These are phyloP conservation scores for Rhizopogon vinicolor DNA, from an alignment of 768 basidiomycete genomes.

Conservation along the genomic window DNA sequence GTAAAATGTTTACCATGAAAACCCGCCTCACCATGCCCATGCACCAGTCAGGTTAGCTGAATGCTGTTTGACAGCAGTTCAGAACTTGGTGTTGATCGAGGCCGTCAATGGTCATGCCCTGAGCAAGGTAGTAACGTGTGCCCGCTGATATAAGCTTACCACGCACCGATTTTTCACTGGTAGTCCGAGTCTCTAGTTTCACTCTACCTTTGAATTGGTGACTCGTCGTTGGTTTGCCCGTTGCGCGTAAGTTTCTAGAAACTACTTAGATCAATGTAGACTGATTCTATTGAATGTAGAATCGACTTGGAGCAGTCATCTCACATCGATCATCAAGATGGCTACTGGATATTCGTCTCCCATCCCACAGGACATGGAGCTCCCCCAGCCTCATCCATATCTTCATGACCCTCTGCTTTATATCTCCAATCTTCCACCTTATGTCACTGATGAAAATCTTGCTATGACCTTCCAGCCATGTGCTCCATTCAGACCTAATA, in stretches of 20 bases:
- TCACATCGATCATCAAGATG: constrained; percentile 28
- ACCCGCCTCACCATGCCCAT: background rate
- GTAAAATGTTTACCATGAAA: background rate
- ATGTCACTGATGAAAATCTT: constrained; percentile 72
- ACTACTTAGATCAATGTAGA: background rate
- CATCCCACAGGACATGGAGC: constrained; percentile 25
- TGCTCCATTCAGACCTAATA: constrained; percentile 78
- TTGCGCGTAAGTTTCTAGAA: constrained; percentile 15
- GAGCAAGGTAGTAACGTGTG: background rate
- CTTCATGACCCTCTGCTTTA: constrained; percentile 80
- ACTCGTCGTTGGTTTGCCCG: constrained; percentile 26
- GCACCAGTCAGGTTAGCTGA: too few species aligned
- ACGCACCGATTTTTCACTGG: constrained; percentile 25
- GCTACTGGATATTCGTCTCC: constrained; percentile 31
- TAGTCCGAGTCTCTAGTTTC: constrained; percentile 9
- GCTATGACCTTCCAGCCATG: constrained; percentile 70
- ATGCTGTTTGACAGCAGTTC: background rate
- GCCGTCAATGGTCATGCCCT: background rate
- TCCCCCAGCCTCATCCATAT: constrained; percentile 63
- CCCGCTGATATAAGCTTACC: constrained; percentile 30
- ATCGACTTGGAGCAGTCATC: constrained; percentile 14
- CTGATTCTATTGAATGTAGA: background rate
- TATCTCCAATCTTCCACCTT: constrained; percentile 72
- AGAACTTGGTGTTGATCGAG: background rate
- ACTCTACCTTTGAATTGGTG: constrained; percentile 17